Evolutionary conservation across 371 early-diverging fungal species (phyloP), one percentile per base, ranked within the genome.

Genomic region (Actinomucor elegans): DNA sequence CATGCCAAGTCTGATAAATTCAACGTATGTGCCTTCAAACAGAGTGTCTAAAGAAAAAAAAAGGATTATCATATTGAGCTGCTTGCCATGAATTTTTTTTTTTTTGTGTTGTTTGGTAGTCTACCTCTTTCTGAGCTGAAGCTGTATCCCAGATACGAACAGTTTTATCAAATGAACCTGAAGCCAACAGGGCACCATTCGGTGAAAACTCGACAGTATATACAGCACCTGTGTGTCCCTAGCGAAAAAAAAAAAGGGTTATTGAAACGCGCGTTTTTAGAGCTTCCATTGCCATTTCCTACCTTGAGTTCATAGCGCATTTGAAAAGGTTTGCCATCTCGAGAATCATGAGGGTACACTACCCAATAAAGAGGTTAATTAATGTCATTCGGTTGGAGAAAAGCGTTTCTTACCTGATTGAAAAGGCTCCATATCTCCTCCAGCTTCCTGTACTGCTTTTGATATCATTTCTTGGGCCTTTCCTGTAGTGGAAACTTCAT

Each of bases 161-260:
- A 5, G 94, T 89, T 67, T 92, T 92, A 70, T 95, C 96, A 73
- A 93, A 93, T 10, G 91, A 89, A 2, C 94, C 96, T 0, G 94
- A 90, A 0, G 93, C 90, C 5, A 95, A 68, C 34, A 85, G 79
- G 40, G 80, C 79, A 4, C 93, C 94, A 61, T 84, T 86, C 5
- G 88, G 88, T 6, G 94, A 91, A 55, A 89, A 93, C 52, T 88
- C 84, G 3, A 94, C 86, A 7, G 87, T 73, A 59, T 92, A 92
- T 1, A 95, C 91, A 4, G 94, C 94, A 20, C 93, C 96, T 9
- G 75, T 73, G 59, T 95, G 96, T 17, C 94, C 94, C 84, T 90
- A 57, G 28, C 23, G n/a, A n/a, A n/a, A n/a, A n/a, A n/a, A n/a
- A n/a, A n/a, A n/a, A n/a, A n/a, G n/a, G n/a, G n/a, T n/a, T n/a